phyloP scores from a whole-genome alignment of 2,329 filamentous ascomycete genomes.

The Phialocephala sp. region DNA sequence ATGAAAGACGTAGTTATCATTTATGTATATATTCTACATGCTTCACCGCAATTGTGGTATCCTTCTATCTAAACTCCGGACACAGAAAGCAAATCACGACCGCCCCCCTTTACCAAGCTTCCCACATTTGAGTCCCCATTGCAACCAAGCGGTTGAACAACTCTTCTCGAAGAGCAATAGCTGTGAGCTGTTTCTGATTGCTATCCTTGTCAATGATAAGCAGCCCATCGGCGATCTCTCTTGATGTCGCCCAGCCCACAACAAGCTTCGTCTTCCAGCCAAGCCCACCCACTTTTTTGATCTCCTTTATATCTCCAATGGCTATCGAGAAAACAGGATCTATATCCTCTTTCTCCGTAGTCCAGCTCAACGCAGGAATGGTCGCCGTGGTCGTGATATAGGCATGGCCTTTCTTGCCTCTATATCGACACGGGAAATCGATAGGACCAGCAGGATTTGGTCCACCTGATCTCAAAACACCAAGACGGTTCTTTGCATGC shows the following conservation, averaged over 20 bases:
- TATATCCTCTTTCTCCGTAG: constrained; percentile 51
- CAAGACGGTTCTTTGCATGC: constrained; percentile 72
- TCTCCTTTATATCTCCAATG: constrained; percentile 71
- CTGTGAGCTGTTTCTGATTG: constrained; percentile 67
- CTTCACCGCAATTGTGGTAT: not conserved
- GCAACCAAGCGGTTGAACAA: constrained; percentile 80
- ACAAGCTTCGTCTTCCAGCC: constrained; percentile 87
- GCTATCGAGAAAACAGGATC: constrained; percentile 73
- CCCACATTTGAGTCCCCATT: constrained; percentile 84
- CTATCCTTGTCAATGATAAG: constrained; percentile 55
- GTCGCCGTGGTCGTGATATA: constrained; percentile 73
- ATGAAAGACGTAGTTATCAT: not conserved
- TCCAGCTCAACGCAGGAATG: constrained; percentile 65
- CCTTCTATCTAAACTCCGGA: not conserved
- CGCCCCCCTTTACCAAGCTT: constrained; percentile 62
- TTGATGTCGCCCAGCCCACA: constrained; percentile 77
- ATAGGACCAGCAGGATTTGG: constrained; percentile 67
- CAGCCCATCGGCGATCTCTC: constrained; percentile 74
- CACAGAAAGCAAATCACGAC: not conserved
- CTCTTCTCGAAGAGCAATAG: constrained; percentile 74
- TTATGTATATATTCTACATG: not conserved
- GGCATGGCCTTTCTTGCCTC: constrained; percentile 73
- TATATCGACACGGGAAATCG: constrained; percentile 74
- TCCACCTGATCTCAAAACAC: constrained; percentile 61
- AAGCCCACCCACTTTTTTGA: constrained; percentile 80